Evolutionary conservation across 2,329 filamentous ascomycete species (phyloP).

Genomic region (Colletotrichum neosansevieriae): DNA sequence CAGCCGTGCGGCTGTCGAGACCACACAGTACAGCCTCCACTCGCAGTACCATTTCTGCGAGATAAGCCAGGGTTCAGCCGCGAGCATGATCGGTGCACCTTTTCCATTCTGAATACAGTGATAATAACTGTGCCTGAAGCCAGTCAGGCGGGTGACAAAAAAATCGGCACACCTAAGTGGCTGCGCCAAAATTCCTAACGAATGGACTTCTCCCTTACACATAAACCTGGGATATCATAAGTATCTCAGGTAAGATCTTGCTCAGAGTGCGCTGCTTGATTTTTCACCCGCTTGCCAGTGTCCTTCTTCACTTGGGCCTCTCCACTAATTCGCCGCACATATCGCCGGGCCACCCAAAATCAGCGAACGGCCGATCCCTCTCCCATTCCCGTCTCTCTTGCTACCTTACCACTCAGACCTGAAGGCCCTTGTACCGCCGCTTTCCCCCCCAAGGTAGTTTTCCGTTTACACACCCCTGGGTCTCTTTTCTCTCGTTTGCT

Average conservation of each 20-base stretch:
- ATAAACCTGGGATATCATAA: too few relatives aligned
- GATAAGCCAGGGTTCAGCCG: not conserved
- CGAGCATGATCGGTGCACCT: not conserved
- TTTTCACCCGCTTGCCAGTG: too few relatives aligned
- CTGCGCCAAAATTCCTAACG: too few relatives aligned
- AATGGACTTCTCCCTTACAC: too few relatives aligned
- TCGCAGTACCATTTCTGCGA: not conserved
- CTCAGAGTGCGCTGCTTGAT: too few relatives aligned
- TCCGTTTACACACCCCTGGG: too few relatives aligned
- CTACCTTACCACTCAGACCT: too few relatives aligned
- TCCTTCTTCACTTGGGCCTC: constrained; percentile 44
- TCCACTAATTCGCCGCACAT: constrained; percentile 71
- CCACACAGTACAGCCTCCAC: constrained; percentile 3
- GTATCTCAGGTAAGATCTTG: too few relatives aligned
- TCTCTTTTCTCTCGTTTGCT: not conserved
- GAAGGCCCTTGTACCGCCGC: too few relatives aligned
- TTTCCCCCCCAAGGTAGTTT: too few relatives aligned
- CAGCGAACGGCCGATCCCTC: constrained; percentile 35
- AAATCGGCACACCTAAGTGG: too few relatives aligned
- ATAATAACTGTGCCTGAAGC: not conserved
- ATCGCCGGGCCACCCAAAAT: constrained; percentile 61
- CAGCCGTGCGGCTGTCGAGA: not conserved
- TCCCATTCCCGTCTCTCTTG: not conserved
- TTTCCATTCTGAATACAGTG: constrained; percentile 13
- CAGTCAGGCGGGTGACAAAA: too few relatives aligned